These are phyloP conservation scores for Ceratobasidium sp. DNA, from an alignment of 1,284 basidiomycete species.

Conservation along the genomic window DNA sequence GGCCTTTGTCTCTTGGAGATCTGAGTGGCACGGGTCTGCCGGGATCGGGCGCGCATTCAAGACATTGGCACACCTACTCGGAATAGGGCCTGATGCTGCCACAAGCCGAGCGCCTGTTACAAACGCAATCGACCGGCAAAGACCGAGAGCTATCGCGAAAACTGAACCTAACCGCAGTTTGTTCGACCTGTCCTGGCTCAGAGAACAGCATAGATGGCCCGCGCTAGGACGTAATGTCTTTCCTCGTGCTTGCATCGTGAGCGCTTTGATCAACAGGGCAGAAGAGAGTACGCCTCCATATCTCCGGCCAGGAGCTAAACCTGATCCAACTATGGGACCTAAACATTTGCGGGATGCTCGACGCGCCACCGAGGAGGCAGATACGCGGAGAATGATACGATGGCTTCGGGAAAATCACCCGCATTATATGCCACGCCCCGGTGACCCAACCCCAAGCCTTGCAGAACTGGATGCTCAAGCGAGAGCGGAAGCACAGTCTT, in stretches of 20 bases:
- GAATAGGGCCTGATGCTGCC: not conserved
- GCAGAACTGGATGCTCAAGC: constrained; percentile 10
- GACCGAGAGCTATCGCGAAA: not conserved
- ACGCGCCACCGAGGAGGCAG: constrained; percentile 21
- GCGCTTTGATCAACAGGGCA: constrained; percentile 22
- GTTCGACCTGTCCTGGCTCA: constrained; percentile 34
- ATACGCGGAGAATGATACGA: constrained; percentile 8
- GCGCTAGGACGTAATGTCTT: constrained; percentile 32
- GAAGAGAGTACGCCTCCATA: constrained; percentile 24
- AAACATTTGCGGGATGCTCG: constrained; percentile 32
- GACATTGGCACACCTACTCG: constrained; percentile 22
- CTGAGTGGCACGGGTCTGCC: constrained; percentile 28
- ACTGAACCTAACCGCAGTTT: not conserved
- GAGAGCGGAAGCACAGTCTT: not conserved
- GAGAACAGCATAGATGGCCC: constrained; percentile 23
- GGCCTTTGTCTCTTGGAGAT: constrained; percentile 26
- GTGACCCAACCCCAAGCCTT: constrained; percentile 9
- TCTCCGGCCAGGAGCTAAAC: constrained; percentile 29
- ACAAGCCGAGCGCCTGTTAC: not conserved
- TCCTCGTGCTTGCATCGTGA: constrained; percentile 19
- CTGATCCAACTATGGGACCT: constrained; percentile 9
- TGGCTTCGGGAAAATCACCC: constrained; percentile 19
- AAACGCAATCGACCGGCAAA: not conserved
- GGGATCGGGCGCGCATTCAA: constrained; percentile 36
- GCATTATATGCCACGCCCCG: constrained; percentile 20